Conservation (phyloP, 495 filamentous ascomycete genomes). For the Trichoderma erinaceum region DNA sequence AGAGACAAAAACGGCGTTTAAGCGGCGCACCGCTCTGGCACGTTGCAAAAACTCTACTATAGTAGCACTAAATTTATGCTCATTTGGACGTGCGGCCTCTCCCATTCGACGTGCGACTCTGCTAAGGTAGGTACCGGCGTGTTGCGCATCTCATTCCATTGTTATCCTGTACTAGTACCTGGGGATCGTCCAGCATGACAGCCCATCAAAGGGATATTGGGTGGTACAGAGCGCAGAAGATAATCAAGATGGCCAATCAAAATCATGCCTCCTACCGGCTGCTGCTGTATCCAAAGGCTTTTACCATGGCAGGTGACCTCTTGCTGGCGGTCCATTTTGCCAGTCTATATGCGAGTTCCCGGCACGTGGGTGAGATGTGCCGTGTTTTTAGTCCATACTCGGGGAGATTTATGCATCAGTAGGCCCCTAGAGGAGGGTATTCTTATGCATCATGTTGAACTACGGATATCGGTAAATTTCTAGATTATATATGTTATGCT, state of each 20-base stretch:
- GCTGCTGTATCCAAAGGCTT: neutral
- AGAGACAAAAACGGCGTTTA: too few species aligned
- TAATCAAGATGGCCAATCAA: neutral
- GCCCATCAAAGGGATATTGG: neutral
- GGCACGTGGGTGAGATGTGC: constrained; percentile 10
- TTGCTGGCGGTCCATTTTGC: neutral
- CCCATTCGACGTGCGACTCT: too few species aligned
- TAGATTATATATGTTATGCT: neutral
- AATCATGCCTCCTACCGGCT: neutral
- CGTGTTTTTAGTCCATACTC: neutral
- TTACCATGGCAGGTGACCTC: constrained; percentile 9
- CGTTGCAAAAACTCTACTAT: too few species aligned
- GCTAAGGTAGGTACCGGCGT: too few species aligned
- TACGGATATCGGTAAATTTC: neutral
- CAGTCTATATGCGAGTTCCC: neutral
- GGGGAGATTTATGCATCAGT: constrained; percentile 1
- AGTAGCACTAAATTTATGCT: too few species aligned
- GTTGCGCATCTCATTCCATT: too few species aligned
- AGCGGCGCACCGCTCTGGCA: too few species aligned
- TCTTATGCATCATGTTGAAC: neutral
- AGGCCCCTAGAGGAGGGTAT: neutral
- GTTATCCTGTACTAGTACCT: too few species aligned
- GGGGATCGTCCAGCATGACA: neutral
- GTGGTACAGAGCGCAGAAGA: neutral
- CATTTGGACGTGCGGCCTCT: too few species aligned